Evolutionary conservation across 2,329 filamentous ascomycete genomes (phyloP), one percentile per base, ranked within the genome.

Genomic region (Ophiostoma tasmaniense): DNA sequence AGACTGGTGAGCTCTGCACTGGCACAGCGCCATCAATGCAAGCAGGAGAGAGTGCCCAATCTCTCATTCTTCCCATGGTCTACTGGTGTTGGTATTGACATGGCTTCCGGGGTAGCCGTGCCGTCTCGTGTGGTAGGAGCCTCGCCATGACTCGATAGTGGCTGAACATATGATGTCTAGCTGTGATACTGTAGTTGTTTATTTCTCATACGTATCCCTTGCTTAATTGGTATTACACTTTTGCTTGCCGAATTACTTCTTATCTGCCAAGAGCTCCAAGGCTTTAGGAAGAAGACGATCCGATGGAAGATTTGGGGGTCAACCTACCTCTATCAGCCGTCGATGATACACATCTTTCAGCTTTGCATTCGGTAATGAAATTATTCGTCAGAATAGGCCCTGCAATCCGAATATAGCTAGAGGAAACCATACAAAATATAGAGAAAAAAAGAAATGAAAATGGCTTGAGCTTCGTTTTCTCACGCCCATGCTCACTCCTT

Each of bases 231-330:
- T 8, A 55, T 55, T 55, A 13, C 50, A 22, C n/a, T 11, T 25
- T 1, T 13, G n/a, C n/a, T 28, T 55, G n/a, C 17, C 50, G 50
- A 45, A 0, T 45, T 55, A 14, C 8, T 55, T 28, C 50, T 55
- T 55, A 55, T 55, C 50, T 55, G 50, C 50, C 50, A 55, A 55
- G 50, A 25, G 50, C 50, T 55, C n/a, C 50, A 25, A 55, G 50
- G 7, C 50, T 25, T 25, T 22, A 45, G 7, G 13, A 55, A 25
- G 50, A 22, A 13, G n/a, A 14, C 22, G 50, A 55, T 22, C n/a
- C 17, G 10, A 28, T n/a, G 50, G 50, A 55, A 55, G 11, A 2
- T 14, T 55, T 55, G 50, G 50, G 50, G 50, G 50, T 52, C 50
- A 55, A 25, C 50, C 11, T 55, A 14, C 37, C 8, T 39, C 37